These are phyloP conservation scores for Claviceps africana DNA, from an alignment of 2,329 filamentous ascomycete genomes.

Conservation along the genomic window DNA sequence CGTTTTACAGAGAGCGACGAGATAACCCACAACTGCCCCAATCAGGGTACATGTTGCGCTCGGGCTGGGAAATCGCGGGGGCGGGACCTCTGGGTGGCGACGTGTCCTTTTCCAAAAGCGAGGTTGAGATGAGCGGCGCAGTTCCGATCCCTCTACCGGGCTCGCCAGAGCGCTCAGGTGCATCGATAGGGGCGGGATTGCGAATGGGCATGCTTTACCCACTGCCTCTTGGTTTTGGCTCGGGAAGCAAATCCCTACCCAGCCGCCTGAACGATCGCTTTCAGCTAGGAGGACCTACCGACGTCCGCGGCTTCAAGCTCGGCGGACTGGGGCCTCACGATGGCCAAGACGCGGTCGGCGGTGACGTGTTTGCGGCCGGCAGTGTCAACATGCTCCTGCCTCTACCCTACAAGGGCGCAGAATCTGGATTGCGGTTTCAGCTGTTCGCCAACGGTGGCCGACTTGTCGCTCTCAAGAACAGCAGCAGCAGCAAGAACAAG, in stretches of 20 bases:
- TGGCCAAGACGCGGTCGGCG: constrained; percentile 71
- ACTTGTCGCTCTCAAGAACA: constrained; percentile 58
- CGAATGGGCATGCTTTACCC: constrained; percentile 75
- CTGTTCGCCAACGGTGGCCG: constrained; percentile 84
- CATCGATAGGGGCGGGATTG: constrained; percentile 72
- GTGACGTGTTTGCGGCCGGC: constrained; percentile 82
- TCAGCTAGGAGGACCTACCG: constrained; percentile 83
- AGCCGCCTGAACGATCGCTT: constrained; percentile 91
- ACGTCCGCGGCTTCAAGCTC: constrained; percentile 85
- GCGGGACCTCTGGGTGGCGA: constrained; percentile 74
- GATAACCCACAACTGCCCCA: constrained; percentile 78
- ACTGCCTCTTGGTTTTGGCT: constrained; percentile 47
- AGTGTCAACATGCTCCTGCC: constrained; percentile 78
- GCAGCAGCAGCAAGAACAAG: constrained; percentile 34
- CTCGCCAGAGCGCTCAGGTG: constrained; percentile 53
- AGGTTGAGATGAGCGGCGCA: constrained; percentile 67
- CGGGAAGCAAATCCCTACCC: constrained; percentile 39
- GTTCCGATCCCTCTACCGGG: constrained; percentile 60
- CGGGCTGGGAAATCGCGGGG: constrained; percentile 72
- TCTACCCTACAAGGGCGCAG: constrained; percentile 64
- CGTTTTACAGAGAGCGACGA: constrained; percentile 64
- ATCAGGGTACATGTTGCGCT: constrained; percentile 66
- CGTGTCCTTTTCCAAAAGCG: constrained; percentile 87
- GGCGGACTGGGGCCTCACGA: constrained; percentile 82
- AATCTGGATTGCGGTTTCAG: constrained; percentile 76